A percentile compares a stretch with the other conserved stretches of the same genome.
phyloP scores from a whole-genome alignment of 805 yeast species.

The Cyberlindnera mrakii region DNA sequence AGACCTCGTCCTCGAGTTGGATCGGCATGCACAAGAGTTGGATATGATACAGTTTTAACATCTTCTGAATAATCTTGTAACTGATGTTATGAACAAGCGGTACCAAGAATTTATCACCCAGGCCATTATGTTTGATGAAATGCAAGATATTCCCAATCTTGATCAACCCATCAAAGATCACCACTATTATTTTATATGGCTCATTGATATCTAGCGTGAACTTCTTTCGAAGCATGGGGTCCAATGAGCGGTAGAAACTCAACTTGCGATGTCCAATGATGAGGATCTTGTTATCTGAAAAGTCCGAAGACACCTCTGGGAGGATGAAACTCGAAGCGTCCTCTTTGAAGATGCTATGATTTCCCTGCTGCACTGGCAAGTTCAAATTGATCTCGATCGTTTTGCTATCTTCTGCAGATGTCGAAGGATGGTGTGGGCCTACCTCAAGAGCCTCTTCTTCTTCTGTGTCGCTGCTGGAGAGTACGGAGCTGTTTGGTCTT shows the following conservation, averaged over 20 bases:
- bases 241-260: slow-evolving; percentile 15
- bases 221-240: slow-evolving; percentile 6
- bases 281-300: slow-evolving; percentile 12
- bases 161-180: slow-evolving; percentile 23
- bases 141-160: slow-evolving; percentile 25
- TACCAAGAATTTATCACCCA: slow-evolving; percentile 13
- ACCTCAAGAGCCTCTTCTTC: slow-evolving; percentile 14
- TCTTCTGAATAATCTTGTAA: slow-evolving; percentile 13
- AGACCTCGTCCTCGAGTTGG: slow-evolving; percentile 13
- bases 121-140: slow-evolving; percentile 15
- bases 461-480: slow-evolving; percentile 23
- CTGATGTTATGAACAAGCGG: slow-evolving; percentile 23
- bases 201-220: slow-evolving; percentile 18
- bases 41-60: slow-evolving; percentile 13
- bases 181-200: slow-evolving; percentile 14
- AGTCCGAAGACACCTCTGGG: slow-evolving; percentile 13
- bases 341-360: neutral
- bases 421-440: neutral
- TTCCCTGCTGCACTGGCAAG: slow-evolving; percentile 6
- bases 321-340: slow-evolving; percentile 13
- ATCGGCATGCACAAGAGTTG: slow-evolving; percentile 23
- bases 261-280: slow-evolving; percentile 22
- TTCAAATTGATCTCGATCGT: slow-evolving; percentile 22
- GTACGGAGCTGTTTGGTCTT: slow-evolving; percentile 24
- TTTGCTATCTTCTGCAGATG: slow-evolving; percentile 13